Percentiles rank a stretch among this genome's conserved stretches.
Conservation (phyloP, 148 eudicot species). For the Simmondsia chinensis region DNA sequence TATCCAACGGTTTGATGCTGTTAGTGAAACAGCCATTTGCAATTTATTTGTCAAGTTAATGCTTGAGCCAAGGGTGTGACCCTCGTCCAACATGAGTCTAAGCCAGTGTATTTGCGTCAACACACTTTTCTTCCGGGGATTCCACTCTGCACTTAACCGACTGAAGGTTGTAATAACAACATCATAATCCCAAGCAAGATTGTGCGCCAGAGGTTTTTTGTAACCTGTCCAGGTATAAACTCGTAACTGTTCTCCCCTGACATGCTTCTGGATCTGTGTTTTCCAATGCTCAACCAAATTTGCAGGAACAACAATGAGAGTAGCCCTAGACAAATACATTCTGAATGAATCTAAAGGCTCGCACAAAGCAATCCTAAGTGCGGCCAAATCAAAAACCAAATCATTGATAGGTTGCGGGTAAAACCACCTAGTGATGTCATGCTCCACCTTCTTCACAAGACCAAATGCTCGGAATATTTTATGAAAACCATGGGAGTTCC, state of each 20-base stretch:
- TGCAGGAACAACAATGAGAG: slow-evolving; percentile 88
- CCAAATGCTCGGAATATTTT: slow-evolving; percentile 84
- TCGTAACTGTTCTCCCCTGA: slow-evolving; percentile 61
- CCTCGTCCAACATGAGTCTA: slow-evolving; percentile 87
- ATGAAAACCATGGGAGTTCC: slow-evolving; percentile 43
- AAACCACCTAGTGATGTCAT: slow-evolving; percentile 60
- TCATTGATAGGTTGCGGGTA: slow-evolving; percentile 57
- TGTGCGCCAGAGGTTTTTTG: slow-evolving; percentile 67
- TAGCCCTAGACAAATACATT: slow-evolving; percentile 80
- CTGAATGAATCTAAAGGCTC: slow-evolving; percentile 76
- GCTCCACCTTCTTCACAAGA: slow-evolving; percentile 43
- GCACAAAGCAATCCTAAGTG: slow-evolving; percentile 74
- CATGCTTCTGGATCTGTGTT: slow-evolving; percentile 80
- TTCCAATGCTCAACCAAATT: slow-evolving; percentile 95
- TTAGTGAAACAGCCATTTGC: slow-evolving; percentile 72
- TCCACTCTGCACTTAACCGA: slow-evolving; percentile 93
- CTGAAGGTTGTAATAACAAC: slow-evolving; percentile 84
- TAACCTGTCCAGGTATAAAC: slow-evolving; percentile 72
- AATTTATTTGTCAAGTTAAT: slow-evolving; percentile 83
- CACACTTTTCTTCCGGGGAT: slow-evolving; percentile 58
- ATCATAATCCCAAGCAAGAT: slow-evolving; percentile 95
- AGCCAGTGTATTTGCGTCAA: slow-evolving; percentile 93
- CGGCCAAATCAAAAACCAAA: slow-evolving; percentile 67
- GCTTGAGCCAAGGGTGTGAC: slow-evolving; percentile 95
- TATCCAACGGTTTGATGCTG: slow-evolving; percentile 85